Conservation (phyloP, 1,284 basidiomycete species). For the Irpex lacteus region DNA sequence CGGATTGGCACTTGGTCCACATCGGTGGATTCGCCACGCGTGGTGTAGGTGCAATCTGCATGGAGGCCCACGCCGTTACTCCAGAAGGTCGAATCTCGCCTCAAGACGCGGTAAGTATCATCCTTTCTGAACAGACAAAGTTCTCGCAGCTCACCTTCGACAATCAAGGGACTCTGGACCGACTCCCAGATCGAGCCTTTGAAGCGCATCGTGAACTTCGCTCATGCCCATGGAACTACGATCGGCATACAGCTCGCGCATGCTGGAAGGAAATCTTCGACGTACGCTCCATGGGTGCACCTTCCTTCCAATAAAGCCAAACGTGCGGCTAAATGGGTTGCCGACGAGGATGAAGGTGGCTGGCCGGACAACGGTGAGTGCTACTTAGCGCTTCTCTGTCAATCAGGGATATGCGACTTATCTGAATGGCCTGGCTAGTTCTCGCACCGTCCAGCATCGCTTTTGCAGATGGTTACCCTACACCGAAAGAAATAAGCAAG, state of each 20-base stretch:
- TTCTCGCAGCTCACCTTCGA: not conserved
- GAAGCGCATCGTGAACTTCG: conserved; percentile 71
- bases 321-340: conserved; percentile 23
- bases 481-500: conserved; percentile 50
- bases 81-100: conserved; percentile 65
- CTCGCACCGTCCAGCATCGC: conserved; percentile 51
- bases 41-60: conserved; percentile 60
- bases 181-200: conserved; percentile 71
- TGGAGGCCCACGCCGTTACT: conserved; percentile 57
- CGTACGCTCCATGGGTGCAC: conserved; percentile 55
- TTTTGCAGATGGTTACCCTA: conserved; percentile 46
- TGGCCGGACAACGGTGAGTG: conserved; percentile 61
- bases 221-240: conserved; percentile 67
- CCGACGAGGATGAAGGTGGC: conserved; percentile 53
- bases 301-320: conserved; percentile 26
- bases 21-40: conserved; percentile 52
- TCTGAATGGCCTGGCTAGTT: conserved; percentile 22
- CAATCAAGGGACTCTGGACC: conserved; percentile 63
- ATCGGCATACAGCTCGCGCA: conserved; percentile 84
- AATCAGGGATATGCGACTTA: not conserved
- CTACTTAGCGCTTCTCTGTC: not conserved
- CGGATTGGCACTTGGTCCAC: conserved; percentile 82
- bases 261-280: conserved; percentile 74
- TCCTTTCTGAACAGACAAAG: no score
- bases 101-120: conserved; percentile 27